phyloP scores from a whole-genome alignment of 1,139 yeast genomes.

The Williopsis jadinii region DNA sequence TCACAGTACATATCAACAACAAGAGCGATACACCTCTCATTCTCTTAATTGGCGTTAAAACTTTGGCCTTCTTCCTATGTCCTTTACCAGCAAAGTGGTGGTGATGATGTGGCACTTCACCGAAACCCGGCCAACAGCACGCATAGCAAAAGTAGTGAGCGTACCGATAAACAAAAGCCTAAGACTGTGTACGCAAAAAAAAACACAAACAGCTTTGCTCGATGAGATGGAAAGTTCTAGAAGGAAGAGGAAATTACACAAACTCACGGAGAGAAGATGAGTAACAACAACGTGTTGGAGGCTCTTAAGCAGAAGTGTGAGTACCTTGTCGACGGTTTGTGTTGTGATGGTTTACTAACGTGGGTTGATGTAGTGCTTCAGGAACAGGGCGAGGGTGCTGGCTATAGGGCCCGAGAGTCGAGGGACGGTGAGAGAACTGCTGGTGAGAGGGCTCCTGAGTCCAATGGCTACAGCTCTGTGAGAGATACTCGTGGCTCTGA shows the following conservation, averaged over 20 bases:
- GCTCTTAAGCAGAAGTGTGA: constrained; percentile 20
- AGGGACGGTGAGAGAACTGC: background rate
- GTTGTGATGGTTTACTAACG: constrained; percentile 2
- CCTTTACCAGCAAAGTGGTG: too few relatives aligned
- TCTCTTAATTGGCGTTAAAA: too few relatives aligned
- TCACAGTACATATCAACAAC: background rate
- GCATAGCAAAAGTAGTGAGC: too few relatives aligned
- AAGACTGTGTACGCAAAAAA: too few relatives aligned
- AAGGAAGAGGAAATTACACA: background rate
- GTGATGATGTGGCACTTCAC: too few relatives aligned
- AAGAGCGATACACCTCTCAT: background rate
- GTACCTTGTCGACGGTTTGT: constrained; percentile 3
- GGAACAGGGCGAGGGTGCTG: constrained; percentile 1
- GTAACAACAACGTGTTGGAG: constrained; percentile 16
- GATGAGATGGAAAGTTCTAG: background rate
- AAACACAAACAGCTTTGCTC: too few relatives aligned
- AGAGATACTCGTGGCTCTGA: background rate
- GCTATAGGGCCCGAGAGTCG: constrained; percentile 3
- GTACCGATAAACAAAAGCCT: too few relatives aligned
- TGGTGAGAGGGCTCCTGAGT: too few relatives aligned
- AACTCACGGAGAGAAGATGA: constrained; percentile 7
- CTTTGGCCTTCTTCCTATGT: too few relatives aligned
- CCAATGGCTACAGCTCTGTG: too few relatives aligned
- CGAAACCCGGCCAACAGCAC: too few relatives aligned
- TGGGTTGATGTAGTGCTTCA: constrained; percentile 1